phyloP scores from a whole-genome alignment of 805 yeast species.

The Kuraishia capsulata region DNA sequence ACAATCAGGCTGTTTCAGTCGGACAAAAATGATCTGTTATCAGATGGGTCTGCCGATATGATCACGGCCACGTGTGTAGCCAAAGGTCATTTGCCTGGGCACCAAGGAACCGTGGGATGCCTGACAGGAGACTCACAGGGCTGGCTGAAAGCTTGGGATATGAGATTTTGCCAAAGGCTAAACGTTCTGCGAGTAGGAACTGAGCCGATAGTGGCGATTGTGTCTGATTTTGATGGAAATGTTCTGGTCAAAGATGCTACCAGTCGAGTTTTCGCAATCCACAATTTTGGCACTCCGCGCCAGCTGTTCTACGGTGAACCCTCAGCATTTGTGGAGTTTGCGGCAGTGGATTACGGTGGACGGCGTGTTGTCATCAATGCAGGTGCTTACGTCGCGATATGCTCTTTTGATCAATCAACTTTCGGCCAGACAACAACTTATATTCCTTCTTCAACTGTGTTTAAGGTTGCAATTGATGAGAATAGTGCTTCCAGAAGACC shows the following conservation, averaged over 20 bases:
- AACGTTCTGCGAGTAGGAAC: conserved; percentile 7
- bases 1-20: conserved; percentile 8
- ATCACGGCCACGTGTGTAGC: conserved; percentile 14
- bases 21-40: not conserved
- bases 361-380: conserved; percentile 13
- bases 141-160: conserved; percentile 21
- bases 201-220: conserved; percentile 12
- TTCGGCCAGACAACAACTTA: conserved; percentile 3
- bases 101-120: conserved; percentile 18
- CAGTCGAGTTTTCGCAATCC: not conserved
- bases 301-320: not conserved
- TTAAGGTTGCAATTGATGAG: not conserved
- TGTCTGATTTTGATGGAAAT: conserved; percentile 19
- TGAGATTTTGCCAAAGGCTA: conserved; percentile 10
- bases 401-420: conserved; percentile 8
- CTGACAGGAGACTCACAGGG: conserved; percentile 22
- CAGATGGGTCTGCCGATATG: conserved; percentile 5
- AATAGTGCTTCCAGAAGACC: not conserved
- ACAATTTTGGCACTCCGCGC: not conserved
- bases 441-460: not conserved
- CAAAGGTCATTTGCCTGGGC: conserved; percentile 11
- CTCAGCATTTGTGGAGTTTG: not conserved
- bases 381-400: conserved; percentile 10
- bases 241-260: conserved; percentile 8
- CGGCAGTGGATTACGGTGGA: conserved; percentile 23